Percentiles rank a stretch among this genome's conserved stretches.
phyloP scores from a whole-genome alignment of 2,329 filamentous ascomycete genomes.

The Graphilbum sp. region DNA sequence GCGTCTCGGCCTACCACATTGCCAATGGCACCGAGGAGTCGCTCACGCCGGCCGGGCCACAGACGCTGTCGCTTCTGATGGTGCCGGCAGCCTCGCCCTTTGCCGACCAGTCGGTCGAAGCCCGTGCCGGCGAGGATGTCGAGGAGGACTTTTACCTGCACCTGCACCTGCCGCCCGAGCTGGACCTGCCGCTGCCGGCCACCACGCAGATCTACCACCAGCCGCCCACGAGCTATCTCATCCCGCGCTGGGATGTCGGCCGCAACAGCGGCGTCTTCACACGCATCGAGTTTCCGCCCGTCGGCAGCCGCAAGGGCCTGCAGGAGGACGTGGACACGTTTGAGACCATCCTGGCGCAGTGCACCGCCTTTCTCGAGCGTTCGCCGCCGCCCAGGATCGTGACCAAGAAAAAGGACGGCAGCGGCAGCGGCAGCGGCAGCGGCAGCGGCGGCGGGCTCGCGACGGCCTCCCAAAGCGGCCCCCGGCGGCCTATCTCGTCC shows the following conservation, averaged over 20 bases:
- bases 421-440: too few species aligned
- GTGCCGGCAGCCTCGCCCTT: constrained; percentile 75
- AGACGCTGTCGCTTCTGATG: constrained; percentile 89
- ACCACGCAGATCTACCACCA: constrained; percentile 97
- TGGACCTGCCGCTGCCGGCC: constrained; percentile 82
- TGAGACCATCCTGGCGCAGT: constrained; percentile 88
- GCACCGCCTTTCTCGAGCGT: constrained; percentile 85
- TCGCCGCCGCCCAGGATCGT: constrained; percentile 41
- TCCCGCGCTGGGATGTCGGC: constrained; percentile 87
- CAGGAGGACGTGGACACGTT: constrained; percentile 93
- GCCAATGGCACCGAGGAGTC: constrained; percentile 70
- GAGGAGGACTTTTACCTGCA: constrained; percentile 96
- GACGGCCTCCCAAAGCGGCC: not conserved
- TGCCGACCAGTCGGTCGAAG: constrained; percentile 35
- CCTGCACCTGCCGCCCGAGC: constrained; percentile 82
- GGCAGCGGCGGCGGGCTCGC: not conserved
- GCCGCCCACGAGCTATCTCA: constrained; percentile 80
- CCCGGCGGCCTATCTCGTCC: constrained; percentile 1
- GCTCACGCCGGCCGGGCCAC: constrained; percentile 71
- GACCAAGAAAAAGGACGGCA: not conserved
- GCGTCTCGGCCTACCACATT: constrained; percentile 83
- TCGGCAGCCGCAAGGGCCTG: constrained; percentile 54
- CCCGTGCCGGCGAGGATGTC: constrained; percentile 24
- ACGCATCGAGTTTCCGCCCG: constrained; percentile 70
- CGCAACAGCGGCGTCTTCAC: constrained; percentile 83